These are phyloP conservation scores for Tripterygium wilfordii DNA, from an alignment of 177 flowering plant species.

Conservation along the genomic window DNA sequence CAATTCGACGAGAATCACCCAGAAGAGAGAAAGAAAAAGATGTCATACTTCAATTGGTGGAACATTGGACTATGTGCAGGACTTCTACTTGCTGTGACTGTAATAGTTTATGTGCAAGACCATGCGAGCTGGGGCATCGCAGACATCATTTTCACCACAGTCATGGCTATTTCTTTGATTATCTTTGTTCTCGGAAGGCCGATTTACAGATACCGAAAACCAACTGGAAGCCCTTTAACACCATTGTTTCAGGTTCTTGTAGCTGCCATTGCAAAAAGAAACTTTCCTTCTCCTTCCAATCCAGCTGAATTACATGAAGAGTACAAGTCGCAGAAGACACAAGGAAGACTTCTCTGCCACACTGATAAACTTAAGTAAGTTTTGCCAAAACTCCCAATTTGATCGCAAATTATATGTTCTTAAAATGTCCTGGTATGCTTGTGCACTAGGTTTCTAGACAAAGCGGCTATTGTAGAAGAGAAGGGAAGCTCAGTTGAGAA, in stretches of 20 bases:
- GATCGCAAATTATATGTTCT: too few species aligned
- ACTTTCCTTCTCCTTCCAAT: conserved; percentile 44
- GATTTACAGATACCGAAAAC: conserved; percentile 53
- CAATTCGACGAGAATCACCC: conserved; percentile 80
- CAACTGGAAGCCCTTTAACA: conserved; percentile 75
- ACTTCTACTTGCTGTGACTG: conserved; percentile 64
- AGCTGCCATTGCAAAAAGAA: conserved; percentile 72
- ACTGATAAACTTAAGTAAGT: conserved; percentile 69
- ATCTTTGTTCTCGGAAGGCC: conserved; percentile 55
- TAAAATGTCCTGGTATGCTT: too few species aligned
- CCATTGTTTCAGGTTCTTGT: conserved; percentile 72
- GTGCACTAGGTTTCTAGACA: conserved; percentile 66
- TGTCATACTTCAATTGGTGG: conserved; percentile 98
- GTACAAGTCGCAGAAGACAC: conserved; percentile 20
- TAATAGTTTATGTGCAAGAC: conserved; percentile 75
- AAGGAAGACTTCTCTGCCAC: conserved; percentile 52
- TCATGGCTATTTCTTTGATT: conserved; percentile 43
- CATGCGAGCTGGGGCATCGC: conserved; percentile 70
- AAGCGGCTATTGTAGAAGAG: conserved; percentile 68
- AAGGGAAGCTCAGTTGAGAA: conserved; percentile 8
- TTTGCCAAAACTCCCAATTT: conserved; percentile 1
- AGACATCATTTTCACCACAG: conserved; percentile 36
- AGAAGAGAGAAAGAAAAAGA: conserved; percentile 62
- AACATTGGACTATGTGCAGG: conserved; percentile 66
- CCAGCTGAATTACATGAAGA: conserved; percentile 45